A percentile compares a stretch with the other conserved stretches of the same genome.
These are phyloP conservation scores for Mortierella hygrophila DNA, from an alignment of 192 early-diverging fungal genomes.

Conservation along the genomic window DNA sequence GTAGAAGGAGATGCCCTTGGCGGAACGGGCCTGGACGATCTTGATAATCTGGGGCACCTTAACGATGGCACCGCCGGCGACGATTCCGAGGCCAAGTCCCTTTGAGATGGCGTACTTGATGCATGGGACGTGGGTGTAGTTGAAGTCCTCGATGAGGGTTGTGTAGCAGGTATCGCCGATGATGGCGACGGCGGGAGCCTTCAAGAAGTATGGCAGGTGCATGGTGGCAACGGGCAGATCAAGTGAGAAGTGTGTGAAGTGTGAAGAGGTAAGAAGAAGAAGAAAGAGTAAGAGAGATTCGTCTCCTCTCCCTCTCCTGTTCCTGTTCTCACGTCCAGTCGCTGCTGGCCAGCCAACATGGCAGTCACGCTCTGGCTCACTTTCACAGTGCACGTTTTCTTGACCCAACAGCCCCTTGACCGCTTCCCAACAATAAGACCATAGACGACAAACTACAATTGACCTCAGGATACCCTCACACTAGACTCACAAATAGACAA, in stretches of 20 bases:
- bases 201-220: constrained; percentile 73
- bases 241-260: neutral
- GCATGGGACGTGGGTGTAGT: constrained; percentile 77
- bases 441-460: neutral
- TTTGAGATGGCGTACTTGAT: constrained; percentile 89
- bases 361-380: neutral
- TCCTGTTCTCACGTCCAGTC: neutral
- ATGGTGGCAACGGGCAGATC: constrained; percentile 24
- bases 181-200: constrained; percentile 74
- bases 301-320: neutral
- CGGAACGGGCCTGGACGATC: constrained; percentile 77
- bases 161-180: constrained; percentile 87
- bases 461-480: neutral
- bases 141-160: constrained; percentile 78
- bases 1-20: constrained; percentile 84
- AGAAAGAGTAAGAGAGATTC: neutral
- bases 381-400: neutral
- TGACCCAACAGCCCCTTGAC: neutral
- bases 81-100: constrained; percentile 93
- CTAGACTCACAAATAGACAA: neutral
- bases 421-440: neutral
- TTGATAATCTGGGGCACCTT: constrained; percentile 98
- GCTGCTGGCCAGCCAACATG: neutral
- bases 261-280: neutral
- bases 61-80: constrained; percentile 91